These are phyloP conservation scores for Wickerhamiella galacta DNA, from an alignment of 805 yeast genomes.

Conservation along the genomic window DNA sequence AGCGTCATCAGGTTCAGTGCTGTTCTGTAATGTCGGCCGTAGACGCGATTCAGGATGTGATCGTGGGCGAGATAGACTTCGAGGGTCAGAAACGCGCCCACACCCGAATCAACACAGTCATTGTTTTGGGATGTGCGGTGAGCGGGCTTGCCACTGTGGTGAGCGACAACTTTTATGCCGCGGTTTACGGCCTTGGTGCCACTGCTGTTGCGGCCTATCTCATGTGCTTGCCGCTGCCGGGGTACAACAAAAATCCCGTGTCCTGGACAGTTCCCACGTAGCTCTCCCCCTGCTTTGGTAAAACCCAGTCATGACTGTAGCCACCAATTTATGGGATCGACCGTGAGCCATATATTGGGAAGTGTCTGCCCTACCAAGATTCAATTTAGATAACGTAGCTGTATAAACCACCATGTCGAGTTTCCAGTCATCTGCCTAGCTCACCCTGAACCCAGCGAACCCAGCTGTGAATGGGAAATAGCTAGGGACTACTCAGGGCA, in stretches of 20 bases:
- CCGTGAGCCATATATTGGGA: too few species aligned
- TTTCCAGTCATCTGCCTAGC: too few species aligned
- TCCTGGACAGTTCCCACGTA: too few species aligned
- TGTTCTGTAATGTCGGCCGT: too few species aligned
- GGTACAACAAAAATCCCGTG: constrained; percentile 12
- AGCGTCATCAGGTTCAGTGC: too few species aligned
- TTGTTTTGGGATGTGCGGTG: constrained; percentile 9
- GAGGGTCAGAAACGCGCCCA: constrained; percentile 13
- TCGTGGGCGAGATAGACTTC: constrained; percentile 16
- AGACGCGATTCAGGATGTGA: constrained; percentile 10
- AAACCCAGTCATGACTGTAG: too few species aligned
- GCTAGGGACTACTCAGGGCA: too few species aligned
- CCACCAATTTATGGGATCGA: too few species aligned
- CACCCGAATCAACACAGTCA: not conserved
- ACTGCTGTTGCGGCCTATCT: constrained; percentile 8
- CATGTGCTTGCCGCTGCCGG: constrained; percentile 12
- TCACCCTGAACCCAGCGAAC: too few species aligned
- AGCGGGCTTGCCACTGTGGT: constrained; percentile 9
- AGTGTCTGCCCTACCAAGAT: too few species aligned
- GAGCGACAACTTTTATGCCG: constrained; percentile 7
- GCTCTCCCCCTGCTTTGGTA: too few species aligned
- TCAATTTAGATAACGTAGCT: not conserved
- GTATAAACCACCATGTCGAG: not conserved
- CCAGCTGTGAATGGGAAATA: too few species aligned
- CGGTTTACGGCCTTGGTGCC: constrained; percentile 6